Percentiles rank a stretch among this genome's conserved stretches.
phyloP scores from a whole-genome alignment of 352 stramenopile genomes.

The Phytopythium helicoides region DNA sequence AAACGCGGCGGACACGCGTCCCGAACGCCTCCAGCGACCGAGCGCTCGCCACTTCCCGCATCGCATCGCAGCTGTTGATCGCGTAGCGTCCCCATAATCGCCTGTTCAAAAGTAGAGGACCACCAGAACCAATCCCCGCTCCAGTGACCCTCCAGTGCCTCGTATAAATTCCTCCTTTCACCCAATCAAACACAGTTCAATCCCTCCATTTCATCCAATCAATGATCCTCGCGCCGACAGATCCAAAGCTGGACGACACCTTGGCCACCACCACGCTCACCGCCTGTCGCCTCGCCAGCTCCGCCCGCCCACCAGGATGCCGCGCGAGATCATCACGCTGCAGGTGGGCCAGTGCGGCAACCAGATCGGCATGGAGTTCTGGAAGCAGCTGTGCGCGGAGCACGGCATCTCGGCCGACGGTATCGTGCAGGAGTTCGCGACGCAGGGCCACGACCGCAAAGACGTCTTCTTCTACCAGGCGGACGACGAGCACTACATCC shows the following conservation, averaged over 20 bases:
- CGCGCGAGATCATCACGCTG: conserved; percentile 99
- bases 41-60: not conserved
- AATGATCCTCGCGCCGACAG: too few species aligned
- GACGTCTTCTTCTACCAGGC: conserved; percentile 99
- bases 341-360: conserved; percentile 99
- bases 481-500: conserved; percentile 99
- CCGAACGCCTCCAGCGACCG: too few species aligned
- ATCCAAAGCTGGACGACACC: too few species aligned
- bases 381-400: conserved; percentile 98
- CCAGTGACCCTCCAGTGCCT: too few species aligned
- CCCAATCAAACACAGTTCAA: too few species aligned
- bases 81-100: conserved; percentile 3
- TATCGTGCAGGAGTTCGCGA: conserved; percentile 94
- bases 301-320: conserved; percentile 61
- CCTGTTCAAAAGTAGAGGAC: not conserved
- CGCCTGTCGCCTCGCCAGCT: too few species aligned
- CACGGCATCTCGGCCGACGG: conserved; percentile 98
- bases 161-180: not conserved
- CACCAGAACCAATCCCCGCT: too few species aligned
- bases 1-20: too few species aligned
- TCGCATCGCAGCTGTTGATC: not conserved
- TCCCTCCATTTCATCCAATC: too few species aligned
- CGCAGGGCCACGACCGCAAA: conserved; percentile 95
- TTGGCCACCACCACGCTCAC: too few species aligned
- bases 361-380: conserved; percentile 99